Evolutionary conservation across 176 grass and related monocot species (phyloP), one percentile per base, ranked within the genome.

Genomic region (Carex kokanica): DNA sequence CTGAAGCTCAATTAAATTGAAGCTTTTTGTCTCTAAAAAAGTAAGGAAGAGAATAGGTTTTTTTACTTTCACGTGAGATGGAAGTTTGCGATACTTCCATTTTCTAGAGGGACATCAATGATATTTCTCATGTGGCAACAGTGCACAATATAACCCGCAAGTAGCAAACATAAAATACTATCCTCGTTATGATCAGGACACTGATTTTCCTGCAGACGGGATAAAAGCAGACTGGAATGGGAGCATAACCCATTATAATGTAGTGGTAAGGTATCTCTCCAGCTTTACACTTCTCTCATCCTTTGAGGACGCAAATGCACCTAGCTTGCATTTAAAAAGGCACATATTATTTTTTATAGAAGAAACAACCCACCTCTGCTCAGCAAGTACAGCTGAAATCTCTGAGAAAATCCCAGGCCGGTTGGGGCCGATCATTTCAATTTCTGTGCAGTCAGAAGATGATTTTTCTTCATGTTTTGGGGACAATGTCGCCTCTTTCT

Each of bases 361-460:
- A 82, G 3, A 21, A 74, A 52, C 21, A 74, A 74, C 11, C 70
- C 57, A 86, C 84, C 86, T 81, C 23, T 91, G 74, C 49, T 91
- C 74, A 13, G 87, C 87, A 18, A 91, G 90, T 67, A 86, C 87
- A 69, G 84, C 87, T 18, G 90, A 88, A 54, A 91, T 91, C 74
- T 91, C 87, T 21, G 90, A 88, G 84, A 88, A 91, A 14, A 91
- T 81, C 57, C 90, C 87, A 72, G 87, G 87, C 25, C 90, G 56
- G 38, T 88, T 91, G 57, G 74, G 81, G 62, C 90, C 87, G 54
- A 88, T 91, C 84, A 91, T 91, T 49, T 88, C 90, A 54, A 91
- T 86, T 85, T 78, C 87, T 4, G 84, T 91, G 75, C 80, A 84
- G 36, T 88, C 56, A 5, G 47, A 23, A 67, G 29, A 61, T 64